Evolutionary conservation across 2,329 filamentous ascomycete genomes (phyloP).

Genomic region (Bipolaris gigantea): DNA sequence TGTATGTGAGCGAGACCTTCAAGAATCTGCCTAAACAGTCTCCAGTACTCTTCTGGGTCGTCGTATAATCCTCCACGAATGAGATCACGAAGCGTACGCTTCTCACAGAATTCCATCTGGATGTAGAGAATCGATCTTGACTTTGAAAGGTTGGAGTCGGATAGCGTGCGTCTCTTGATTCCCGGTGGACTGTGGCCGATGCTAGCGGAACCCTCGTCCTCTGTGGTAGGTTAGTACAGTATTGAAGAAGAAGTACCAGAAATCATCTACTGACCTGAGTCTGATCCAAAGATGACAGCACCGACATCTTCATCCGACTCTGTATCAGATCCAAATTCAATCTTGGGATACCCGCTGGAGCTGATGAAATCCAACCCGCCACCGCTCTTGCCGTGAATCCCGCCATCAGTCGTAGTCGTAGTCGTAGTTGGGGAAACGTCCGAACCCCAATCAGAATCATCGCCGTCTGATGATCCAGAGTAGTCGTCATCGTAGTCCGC

Average conservation of each 20-base stretch:
- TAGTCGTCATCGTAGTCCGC: constrained; percentile 25
- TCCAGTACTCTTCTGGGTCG: constrained; percentile 79
- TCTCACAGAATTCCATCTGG: constrained; percentile 98
- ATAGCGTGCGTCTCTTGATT: constrained; percentile 45
- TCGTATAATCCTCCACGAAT: constrained; percentile 76
- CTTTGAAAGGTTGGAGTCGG: constrained; percentile 52
- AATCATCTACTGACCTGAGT: constrained; percentile 35
- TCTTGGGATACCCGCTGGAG: constrained; percentile 73
- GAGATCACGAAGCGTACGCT: constrained; percentile 84
- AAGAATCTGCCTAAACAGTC: constrained; percentile 85
- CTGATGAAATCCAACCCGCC: constrained; percentile 88
- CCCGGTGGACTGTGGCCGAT: constrained; percentile 39
- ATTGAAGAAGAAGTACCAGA: neutral
- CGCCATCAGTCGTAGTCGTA: constrained; percentile 25
- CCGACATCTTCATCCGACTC: constrained; percentile 46
- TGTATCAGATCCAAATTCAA: constrained; percentile 73
- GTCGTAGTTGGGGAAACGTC: constrained; percentile 30
- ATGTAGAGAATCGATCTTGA: constrained; percentile 84
- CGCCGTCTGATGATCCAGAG: constrained; percentile 30
- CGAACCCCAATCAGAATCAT: constrained; percentile 31
- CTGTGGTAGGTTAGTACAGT: constrained; percentile 33
- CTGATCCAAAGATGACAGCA: constrained; percentile 43
- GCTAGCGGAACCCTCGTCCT: constrained; percentile 48
- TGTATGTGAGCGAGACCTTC: constrained; percentile 92
- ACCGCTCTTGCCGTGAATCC: constrained; percentile 71